Conservation (phyloP, 2,329 filamentous ascomycete species). For the Alternaria dauci region DNA sequence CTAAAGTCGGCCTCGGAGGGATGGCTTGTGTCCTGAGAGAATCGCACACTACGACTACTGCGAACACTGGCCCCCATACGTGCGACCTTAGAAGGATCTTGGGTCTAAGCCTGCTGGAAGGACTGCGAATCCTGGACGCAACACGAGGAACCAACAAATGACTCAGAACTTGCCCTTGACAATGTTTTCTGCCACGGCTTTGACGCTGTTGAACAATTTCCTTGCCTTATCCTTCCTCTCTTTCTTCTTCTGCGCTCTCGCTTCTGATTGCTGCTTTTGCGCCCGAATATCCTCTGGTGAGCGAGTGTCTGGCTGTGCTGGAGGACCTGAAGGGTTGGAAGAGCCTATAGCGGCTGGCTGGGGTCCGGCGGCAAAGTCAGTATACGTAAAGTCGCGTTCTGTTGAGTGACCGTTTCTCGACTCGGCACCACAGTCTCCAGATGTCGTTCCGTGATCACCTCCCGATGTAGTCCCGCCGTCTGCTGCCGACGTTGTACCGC, state of each 20-base stretch:
- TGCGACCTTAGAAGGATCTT: not conserved
- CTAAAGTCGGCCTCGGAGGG: conserved; percentile 25
- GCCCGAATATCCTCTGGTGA: not conserved
- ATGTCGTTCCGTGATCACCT: not conserved
- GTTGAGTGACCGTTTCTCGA: not conserved
- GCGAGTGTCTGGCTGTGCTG: not conserved
- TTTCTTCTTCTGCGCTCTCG: not conserved
- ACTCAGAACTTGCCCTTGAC: conserved; percentile 2
- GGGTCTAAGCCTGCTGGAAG: not conserved
- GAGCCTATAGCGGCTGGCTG: not conserved
- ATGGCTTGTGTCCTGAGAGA: conserved; percentile 1
- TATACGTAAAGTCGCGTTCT: not conserved
- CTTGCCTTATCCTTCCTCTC: not conserved
- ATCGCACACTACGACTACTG: conserved; percentile 14
- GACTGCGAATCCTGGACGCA: not conserved
- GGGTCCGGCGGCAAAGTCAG: not conserved
- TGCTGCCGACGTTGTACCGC: not conserved
- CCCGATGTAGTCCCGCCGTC: not conserved
- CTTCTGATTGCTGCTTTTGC: not conserved
- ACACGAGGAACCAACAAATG: not conserved
- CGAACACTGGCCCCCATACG: conserved; percentile 5
- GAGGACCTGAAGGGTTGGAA: not conserved
- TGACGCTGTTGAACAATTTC: not conserved
- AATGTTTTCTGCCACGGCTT: not conserved
- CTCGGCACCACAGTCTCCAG: not conserved